Evolutionary conservation across 805 yeast genomes (phyloP), one percentile per base, ranked within the genome.

Genomic region (Spathaspora passalidarum): DNA sequence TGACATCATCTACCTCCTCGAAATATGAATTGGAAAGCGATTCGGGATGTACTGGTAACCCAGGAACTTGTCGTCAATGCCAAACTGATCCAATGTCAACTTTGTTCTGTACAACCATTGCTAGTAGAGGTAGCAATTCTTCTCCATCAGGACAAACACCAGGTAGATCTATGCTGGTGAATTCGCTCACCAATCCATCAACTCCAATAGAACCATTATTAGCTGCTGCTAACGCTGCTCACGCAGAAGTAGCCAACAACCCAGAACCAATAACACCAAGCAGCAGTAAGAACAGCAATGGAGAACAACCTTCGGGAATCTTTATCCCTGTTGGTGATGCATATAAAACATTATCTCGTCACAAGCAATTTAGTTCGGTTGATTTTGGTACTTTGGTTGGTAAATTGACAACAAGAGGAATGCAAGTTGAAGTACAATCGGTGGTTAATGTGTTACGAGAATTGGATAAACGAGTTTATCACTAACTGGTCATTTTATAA

Each of bases 271-370:
- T 55, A 11, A 53, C 63, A 4, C 58, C 62, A 3, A 23, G 19
- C 22, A 19, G 6, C 17, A 34, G 34, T 34, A 21, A 14, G 8
- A 39, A 14, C 8, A 25, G 37, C 21, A 48, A 29, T 14, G 29
- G 35, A 8, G 32, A 18, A n/a, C 22, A 8, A 21, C 43, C 45
- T 40, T 29, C 2, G 13, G 32, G 32, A n/a, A 78, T 81, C 56
- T 90, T 81, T 53, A 88, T 90, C 40, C 96, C 97, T 2, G 86
- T 94, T 59, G 82, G 91, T 11, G 96, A 90, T 56, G 96, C 97
- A 0, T 90, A 88, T 66, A 86, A 84, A 64, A 88, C 96, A 2
- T 75, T 91, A 43, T 82, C 91, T 25, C 73, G 96, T 47, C 96
- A 89, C 62, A 84, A 85, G 56, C 80, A 82, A 54, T 88, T 88